These are phyloP conservation scores for Vitis labrusca DNA, from an alignment of 164 flowering plant species.

Conservation along the genomic window DNA sequence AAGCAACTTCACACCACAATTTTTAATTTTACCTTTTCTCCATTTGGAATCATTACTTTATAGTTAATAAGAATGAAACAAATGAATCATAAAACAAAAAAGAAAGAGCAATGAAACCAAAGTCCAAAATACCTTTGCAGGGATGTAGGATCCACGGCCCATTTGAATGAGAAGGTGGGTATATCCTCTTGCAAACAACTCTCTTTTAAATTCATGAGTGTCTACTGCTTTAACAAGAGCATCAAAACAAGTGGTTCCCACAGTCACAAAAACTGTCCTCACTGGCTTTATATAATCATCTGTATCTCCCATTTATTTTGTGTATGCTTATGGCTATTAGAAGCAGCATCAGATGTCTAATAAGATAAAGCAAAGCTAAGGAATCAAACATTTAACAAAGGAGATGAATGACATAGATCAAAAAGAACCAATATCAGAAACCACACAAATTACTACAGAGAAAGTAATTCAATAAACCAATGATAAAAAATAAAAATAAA, in stretches of 20 bases:
- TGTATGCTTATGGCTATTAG: too few relatives aligned
- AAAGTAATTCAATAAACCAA: too few relatives aligned
- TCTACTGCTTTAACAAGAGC: slow-evolving; percentile 73
- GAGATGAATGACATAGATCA: too few relatives aligned
- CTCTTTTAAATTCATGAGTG: slow-evolving; percentile 45
- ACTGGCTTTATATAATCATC: slow-evolving; percentile 14
- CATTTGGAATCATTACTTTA: not conserved
- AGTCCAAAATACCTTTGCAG: slow-evolving; percentile 52
- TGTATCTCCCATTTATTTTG: slow-evolving; percentile 15
- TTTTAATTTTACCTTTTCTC: not conserved
- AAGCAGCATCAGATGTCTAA: too few relatives aligned
- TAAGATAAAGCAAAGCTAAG: too few relatives aligned
- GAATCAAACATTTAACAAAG: too few relatives aligned
- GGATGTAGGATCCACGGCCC: slow-evolving; percentile 78
- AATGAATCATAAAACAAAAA: not conserved
- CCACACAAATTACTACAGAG: too few relatives aligned
- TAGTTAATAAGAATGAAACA: not conserved
- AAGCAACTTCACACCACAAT: not conserved
- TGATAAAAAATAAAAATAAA: too few relatives aligned
- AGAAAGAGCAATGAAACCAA: not conserved
- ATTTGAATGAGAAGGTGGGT: slow-evolving; percentile 79
- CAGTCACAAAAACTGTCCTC: slow-evolving; percentile 73
- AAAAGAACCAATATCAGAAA: too few relatives aligned
- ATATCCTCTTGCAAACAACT: slow-evolving; percentile 58
- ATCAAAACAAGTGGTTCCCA: slow-evolving; percentile 89